Evolutionary conservation across 2,329 filamentous ascomycete genomes (phyloP), one percentile per base, ranked within the genome.

Genomic region (Penicillium sclerotiorum): DNA sequence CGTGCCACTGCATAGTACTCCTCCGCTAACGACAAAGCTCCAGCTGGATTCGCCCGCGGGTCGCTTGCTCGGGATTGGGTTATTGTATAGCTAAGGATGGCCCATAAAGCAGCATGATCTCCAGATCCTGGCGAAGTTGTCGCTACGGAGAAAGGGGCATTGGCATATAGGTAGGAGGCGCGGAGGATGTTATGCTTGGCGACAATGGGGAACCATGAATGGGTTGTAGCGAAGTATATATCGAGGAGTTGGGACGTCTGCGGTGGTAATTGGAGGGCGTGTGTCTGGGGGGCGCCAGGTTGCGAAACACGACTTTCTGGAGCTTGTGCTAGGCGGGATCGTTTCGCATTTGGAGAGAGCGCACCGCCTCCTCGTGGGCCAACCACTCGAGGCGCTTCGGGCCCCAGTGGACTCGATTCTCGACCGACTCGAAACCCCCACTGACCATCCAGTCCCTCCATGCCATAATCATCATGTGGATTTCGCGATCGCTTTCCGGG

Each of bases 191-290:
- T 77, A 54, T 83, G 78, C 60, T 81, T 83, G 41, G 81, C 78
- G 21, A 79, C 72, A n/a, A 84, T 76, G 0, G 82, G 82, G 23
- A 85, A 75, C 81, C 82, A 85, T 21, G 76, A 76, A 56, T 84
- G 80, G 0, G 79, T 82, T 47, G 78, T 77, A 0, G 80, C 75
- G 54, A 83, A 83, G 57, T 83, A 84, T 9, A 78, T 70, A 58
- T 84, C 80, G 28, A 84, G 66, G 6, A 83, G 66, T 13, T 73
- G 71, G 62, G 80, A 80, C 8, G 79, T 74, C 46, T 79, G 74
- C 21, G 69, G 57, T 11, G 81, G 81, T 9, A 84, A 69, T 30
- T 66, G 62, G 30, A 71, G 59, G 11, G 55, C 37, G 25, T 56
- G n/a, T n/a, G n/a, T n/a, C n/a, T n/a, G n/a, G n/a, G n/a, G 55